phyloP scores from a whole-genome alignment of 192 early-diverging fungal species.

The Gigaspora rosea region DNA sequence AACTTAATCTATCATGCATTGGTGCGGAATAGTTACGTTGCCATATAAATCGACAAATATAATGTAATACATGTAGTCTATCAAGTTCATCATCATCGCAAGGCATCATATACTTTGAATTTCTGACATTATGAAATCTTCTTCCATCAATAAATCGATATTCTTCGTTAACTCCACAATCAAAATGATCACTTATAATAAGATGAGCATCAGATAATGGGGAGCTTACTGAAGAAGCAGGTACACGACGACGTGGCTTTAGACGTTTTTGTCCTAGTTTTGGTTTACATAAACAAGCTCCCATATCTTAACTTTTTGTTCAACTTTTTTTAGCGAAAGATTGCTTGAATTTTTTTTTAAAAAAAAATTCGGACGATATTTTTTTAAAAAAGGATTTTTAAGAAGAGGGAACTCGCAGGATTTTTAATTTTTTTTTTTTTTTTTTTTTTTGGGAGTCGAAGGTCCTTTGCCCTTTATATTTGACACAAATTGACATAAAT shows the following conservation, averaged over 20 bases:
- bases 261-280: not conserved
- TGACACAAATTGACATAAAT: no score
- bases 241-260: not conserved
- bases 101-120: constrained; percentile 45
- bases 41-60: constrained; percentile 22
- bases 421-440: no score
- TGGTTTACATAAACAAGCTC: constrained; percentile 19
- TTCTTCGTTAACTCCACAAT: constrained; percentile 2
- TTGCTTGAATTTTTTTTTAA: no score
- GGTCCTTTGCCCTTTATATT: no score
- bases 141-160: constrained; percentile 36
- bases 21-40: constrained; percentile 8
- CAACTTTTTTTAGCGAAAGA: no score
- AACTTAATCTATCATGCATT: not conserved
- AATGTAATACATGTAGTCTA: constrained; percentile 25
- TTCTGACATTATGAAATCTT: constrained; percentile 43
- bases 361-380: no score
- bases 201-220: not conserved
- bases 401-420: no score
- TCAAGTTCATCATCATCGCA: constrained; percentile 53
- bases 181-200: not conserved
- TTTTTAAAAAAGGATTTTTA: no score
- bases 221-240: not conserved
- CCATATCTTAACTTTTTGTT: not conserved
- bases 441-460: no score